Conservation (phyloP, 805 yeast genomes). For the Isabelozyma gotoi region DNA sequence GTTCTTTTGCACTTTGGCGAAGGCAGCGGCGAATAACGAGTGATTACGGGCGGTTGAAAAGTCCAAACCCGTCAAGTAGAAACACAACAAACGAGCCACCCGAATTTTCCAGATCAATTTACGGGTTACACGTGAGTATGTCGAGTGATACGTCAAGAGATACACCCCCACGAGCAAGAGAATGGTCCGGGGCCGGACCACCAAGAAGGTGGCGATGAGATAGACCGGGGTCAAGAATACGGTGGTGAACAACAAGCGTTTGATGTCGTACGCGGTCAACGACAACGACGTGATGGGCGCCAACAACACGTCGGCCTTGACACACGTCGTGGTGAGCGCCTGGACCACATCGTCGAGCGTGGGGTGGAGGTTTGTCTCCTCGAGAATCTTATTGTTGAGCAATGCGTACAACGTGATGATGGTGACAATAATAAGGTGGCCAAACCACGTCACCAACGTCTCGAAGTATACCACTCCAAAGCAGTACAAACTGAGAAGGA, state of each 20-base stretch:
- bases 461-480: constrained; percentile 76
- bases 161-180: constrained; percentile 59
- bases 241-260: constrained; percentile 78
- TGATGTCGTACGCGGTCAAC: constrained; percentile 76
- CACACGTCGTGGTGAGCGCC: constrained; percentile 69
- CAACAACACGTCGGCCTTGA: constrained; percentile 73
- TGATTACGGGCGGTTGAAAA: constrained; percentile 48
- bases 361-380: constrained; percentile 64
- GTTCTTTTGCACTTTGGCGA: constrained; percentile 49
- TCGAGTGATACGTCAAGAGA: constrained; percentile 79
- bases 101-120: constrained; percentile 82
- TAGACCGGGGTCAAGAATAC: constrained; percentile 85
- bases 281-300: constrained; percentile 76
- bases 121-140: constrained; percentile 81
- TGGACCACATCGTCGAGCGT: constrained; percentile 85
- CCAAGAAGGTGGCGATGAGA: constrained; percentile 62
- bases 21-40: constrained; percentile 54
- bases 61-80: constrained; percentile 86
- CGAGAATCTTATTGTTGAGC: constrained; percentile 55
- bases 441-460: constrained; percentile 71
- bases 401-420: constrained; percentile 59
- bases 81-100: constrained; percentile 65
- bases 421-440: constrained; percentile 72
- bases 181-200: constrained; percentile 70
- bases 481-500: constrained; percentile 55